Evolutionary conservation across 2,329 filamentous ascomycete species (phyloP).

Genomic region (Cyanodermella asteris): DNA sequence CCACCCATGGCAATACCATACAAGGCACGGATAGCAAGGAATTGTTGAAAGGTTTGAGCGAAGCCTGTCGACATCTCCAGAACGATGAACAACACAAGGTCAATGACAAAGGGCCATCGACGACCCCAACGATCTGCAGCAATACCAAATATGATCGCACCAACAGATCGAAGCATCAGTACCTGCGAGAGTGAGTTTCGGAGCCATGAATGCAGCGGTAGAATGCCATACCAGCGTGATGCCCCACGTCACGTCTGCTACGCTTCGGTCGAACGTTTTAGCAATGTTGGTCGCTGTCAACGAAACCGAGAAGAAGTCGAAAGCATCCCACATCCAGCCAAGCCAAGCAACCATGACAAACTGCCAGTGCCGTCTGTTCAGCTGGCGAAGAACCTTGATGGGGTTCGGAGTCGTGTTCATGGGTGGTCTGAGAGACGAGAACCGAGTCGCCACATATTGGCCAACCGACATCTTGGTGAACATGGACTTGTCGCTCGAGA

Average conservation of each 20-base stretch:
- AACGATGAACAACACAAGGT: conserved; percentile 50
- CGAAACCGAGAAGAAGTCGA: conserved; percentile 62
- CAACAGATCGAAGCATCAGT: conserved; percentile 52
- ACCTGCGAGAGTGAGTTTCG: too few relatives aligned
- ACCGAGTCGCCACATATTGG: conserved; percentile 30
- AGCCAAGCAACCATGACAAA: conserved; percentile 55
- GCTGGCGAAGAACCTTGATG: conserved; percentile 41
- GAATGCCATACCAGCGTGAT: conserved; percentile 58
- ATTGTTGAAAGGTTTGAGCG: conserved; percentile 46
- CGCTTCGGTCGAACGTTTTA: conserved; percentile 33
- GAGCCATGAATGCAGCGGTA: too few relatives aligned
- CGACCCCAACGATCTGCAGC: conserved; percentile 60
- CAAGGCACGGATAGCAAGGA: conserved; percentile 49
- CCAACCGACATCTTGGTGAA: conserved; percentile 22
- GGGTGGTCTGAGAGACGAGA: conserved; percentile 32
- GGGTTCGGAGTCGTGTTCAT: conserved; percentile 40
- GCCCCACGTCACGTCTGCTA: conserved; percentile 49
- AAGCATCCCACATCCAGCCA: conserved; percentile 64
- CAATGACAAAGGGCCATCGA: conserved; percentile 66
- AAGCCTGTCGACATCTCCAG: conserved; percentile 65
- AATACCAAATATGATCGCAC: conserved; percentile 54
- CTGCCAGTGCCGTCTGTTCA: conserved; percentile 46
- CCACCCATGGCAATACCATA: conserved; percentile 68
- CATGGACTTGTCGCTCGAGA: too few relatives aligned
- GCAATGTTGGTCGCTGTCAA: conserved; percentile 56